phyloP scores from a whole-genome alignment of 1,139 yeast species.

The Taiozyma sp. region DNA sequence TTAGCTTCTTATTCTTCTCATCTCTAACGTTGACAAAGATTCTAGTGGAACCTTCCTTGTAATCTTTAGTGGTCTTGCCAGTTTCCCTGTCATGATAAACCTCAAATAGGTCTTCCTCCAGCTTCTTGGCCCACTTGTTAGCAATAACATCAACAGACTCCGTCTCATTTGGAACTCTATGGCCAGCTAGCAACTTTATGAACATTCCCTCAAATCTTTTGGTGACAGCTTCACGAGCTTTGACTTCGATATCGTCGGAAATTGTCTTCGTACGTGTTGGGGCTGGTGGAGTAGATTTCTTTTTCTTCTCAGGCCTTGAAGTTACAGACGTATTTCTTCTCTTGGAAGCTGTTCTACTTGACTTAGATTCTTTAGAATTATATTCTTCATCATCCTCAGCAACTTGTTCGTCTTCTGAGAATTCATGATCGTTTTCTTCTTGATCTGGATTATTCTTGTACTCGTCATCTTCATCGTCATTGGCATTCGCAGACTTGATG shows the following conservation, averaged over 20 bases:
- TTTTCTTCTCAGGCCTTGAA: conserved; percentile 3
- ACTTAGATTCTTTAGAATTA: neutral
- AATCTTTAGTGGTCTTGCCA: conserved; percentile 29
- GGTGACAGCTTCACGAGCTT: conserved; percentile 18
- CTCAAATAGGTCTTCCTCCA: conserved; percentile 36
- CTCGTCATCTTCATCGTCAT: conserved; percentile 7
- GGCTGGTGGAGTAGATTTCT: neutral
- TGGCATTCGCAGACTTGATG: conserved; percentile 8
- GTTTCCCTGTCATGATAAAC: conserved; percentile 34
- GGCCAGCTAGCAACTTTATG: conserved; percentile 9
- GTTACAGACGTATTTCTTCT: neutral
- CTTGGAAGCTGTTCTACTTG: neutral
- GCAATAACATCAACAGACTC: conserved; percentile 35
- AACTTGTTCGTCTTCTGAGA: conserved; percentile 4
- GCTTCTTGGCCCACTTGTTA: conserved; percentile 29
- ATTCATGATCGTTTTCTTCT: conserved; percentile 8
- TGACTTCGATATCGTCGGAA: conserved; percentile 16
- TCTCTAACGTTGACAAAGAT: conserved; percentile 50
- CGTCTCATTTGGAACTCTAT: conserved; percentile 8
- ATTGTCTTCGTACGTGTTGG: neutral
- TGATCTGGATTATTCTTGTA: neutral
- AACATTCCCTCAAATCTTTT: conserved; percentile 22
- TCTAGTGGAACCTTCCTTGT: conserved; percentile 50
- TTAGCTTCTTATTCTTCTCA: conserved; percentile 42
- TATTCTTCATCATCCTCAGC: conserved; percentile 5